Conservation (phyloP, 2,329 filamentous ascomycete species). For the Conoideocrella luteorostrata region DNA sequence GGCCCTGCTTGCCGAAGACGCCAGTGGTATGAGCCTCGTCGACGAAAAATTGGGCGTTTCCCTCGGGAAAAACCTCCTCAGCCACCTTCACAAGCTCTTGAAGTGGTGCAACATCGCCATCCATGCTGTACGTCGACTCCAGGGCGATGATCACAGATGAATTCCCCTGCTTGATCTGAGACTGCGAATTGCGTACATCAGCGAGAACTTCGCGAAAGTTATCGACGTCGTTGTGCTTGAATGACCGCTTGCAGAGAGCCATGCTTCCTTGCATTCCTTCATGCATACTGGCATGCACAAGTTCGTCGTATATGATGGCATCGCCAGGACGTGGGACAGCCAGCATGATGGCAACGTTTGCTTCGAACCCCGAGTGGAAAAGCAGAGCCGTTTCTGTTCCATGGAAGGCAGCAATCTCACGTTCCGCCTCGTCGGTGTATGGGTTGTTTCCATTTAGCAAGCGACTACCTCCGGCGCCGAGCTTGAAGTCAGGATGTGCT, state of each 20-base stretch:
- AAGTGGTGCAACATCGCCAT: constrained; percentile 37
- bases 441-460: constrained; percentile 58
- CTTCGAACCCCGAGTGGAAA: constrained; percentile 53
- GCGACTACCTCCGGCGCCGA: constrained; percentile 50
- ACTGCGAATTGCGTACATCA: constrained; percentile 22
- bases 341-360: constrained; percentile 44
- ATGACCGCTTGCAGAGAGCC: constrained; percentile 37
- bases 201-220: constrained; percentile 31
- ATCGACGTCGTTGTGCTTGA: constrained; percentile 38
- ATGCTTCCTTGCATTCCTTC: constrained; percentile 56
- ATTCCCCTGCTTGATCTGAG: constrained; percentile 19
- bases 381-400: constrained; percentile 50
- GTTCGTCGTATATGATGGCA: constrained; percentile 56
- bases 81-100: constrained; percentile 28
- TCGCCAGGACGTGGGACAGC: constrained; percentile 46
- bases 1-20: constrained; percentile 40
- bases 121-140: constrained; percentile 42
- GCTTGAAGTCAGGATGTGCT: constrained; percentile 24
- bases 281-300: constrained; percentile 60
- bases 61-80: constrained; percentile 25
- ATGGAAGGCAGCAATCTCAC: constrained; percentile 54
- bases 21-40: constrained; percentile 45
- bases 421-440: constrained; percentile 44
- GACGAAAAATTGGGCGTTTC: constrained; percentile 42
- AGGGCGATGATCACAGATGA: constrained; percentile 32